Evolutionary conservation across 345 rosid genomes (phyloP), one percentile per base, ranked within the genome.

Genomic region (Erodium maritimum): DNA sequence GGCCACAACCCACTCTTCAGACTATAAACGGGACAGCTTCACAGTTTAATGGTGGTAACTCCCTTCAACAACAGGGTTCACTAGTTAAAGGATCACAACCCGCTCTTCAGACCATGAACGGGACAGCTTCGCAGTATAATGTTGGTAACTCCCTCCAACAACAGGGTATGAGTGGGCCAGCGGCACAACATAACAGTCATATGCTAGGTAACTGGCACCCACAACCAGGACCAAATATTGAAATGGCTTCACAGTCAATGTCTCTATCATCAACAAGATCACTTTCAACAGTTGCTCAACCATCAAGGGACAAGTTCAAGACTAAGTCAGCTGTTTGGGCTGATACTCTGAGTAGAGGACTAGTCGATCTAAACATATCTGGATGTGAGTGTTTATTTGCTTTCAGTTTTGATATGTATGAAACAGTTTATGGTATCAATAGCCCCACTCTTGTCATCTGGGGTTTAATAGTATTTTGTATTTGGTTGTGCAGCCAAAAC

Each of bases 281-380:
- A 21, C 84, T 78, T 59, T 81, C 86, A 65, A 52, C 75, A 51
- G 90, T 79, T 60, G 87, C 89, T 51, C 89, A 77, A 75, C 84
- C 81, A 53, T 62, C 88, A n/a, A 77, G 77, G 71, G 88, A 81
- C 19, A 91, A 91, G 73, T 91, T 91, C 55, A 93, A 91, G 79
- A 83, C 88, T 19, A 91, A 88, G 73, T 91, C 98, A 51, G 68
- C 95, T 22, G 83, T 91, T 66, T 91, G 98, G 98, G 80, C 93
- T 14, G 98, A 88, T 64, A 91, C 98, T 37, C 78, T 91, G 68
- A 91, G 83, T 74, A 81, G 90, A 62, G 98, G 98, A 60, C 86
- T 91, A 5, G 96, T 91, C 52, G 80, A 91, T 77, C 80, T 91
- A 67, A 91, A 91, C 67, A 91, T 91, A 63, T 91, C 96, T 64